Percentiles rank a stretch among this genome's conserved stretches.
These are phyloP conservation scores for Balamuthia mandrillaris DNA, from an alignment of 208 protist genomes.

Conservation along the genomic window DNA sequence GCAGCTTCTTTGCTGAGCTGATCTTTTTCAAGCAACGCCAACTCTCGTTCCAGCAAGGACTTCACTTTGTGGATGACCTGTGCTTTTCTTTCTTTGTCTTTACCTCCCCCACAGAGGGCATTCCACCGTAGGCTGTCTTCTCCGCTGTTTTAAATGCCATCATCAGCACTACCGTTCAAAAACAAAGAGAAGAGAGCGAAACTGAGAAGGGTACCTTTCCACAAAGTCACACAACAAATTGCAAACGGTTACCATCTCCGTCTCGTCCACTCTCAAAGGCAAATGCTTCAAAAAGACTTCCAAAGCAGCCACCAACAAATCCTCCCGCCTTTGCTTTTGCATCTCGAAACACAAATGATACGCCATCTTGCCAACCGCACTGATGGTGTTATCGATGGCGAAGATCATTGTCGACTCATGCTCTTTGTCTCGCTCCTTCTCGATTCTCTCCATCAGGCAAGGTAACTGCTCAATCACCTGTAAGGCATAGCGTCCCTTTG, in stretches of 20 bases:
- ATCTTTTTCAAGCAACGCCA: too few species aligned
- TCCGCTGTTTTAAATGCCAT: too few species aligned
- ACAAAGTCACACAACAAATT: background rate
- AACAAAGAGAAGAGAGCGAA: too few species aligned
- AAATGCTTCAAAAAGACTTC: background rate
- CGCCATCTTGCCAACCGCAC: background rate
- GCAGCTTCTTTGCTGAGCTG: too few species aligned
- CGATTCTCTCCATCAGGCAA: background rate
- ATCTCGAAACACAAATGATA: background rate
- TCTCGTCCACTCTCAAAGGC: background rate
- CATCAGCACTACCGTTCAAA: too few species aligned
- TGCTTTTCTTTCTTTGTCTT: too few species aligned
- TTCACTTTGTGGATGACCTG: too few species aligned
- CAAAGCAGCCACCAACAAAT: background rate
- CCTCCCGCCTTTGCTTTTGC: background rate
- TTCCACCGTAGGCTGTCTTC: too few species aligned
- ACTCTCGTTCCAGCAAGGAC: too few species aligned
- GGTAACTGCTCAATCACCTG: background rate
- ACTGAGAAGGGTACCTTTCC: background rate
- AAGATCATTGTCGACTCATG: background rate
- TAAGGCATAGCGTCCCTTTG: background rate
- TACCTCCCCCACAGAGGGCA: too few species aligned
- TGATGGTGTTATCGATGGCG: background rate
- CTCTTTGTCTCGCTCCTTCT: background rate
- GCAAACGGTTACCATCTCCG: constrained; percentile 4